These are phyloP conservation scores for Claviceps arundinis DNA, from an alignment of 2,329 filamentous ascomycete species.

Conservation along the genomic window DNA sequence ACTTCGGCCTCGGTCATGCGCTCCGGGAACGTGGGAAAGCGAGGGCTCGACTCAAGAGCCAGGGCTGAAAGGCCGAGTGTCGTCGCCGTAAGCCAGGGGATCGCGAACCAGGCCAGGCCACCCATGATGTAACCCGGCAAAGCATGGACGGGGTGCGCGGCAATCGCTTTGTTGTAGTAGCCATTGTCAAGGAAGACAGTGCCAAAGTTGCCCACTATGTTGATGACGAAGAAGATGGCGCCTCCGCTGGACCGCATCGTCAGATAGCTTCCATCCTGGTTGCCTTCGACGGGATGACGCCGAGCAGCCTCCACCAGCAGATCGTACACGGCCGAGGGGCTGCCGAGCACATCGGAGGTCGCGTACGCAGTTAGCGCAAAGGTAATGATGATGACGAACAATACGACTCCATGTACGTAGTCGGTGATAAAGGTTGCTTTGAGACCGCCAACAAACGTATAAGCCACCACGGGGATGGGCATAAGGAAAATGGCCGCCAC, in stretches of 20 bases:
- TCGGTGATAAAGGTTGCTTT: slow-evolving; percentile 82
- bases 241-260: slow-evolving; percentile 65
- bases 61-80: slow-evolving; percentile 77
- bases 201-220: slow-evolving; percentile 69
- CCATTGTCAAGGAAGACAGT: slow-evolving; percentile 79
- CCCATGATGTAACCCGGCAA: slow-evolving; percentile 82
- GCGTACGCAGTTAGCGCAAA: slow-evolving; percentile 77
- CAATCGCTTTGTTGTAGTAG: slow-evolving; percentile 91
- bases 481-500: slow-evolving; percentile 50
- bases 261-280: slow-evolving; percentile 68
- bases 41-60: slow-evolving; percentile 60
- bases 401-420: slow-evolving; percentile 74
- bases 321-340: slow-evolving; percentile 66
- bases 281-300: slow-evolving; percentile 64
- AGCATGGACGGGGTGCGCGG: slow-evolving; percentile 71
- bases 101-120: slow-evolving; percentile 81
- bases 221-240: slow-evolving; percentile 83
- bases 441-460: slow-evolving; percentile 66
- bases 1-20: slow-evolving; percentile 65
- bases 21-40: slow-evolving; percentile 59
- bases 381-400: slow-evolving; percentile 73
- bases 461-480: slow-evolving; percentile 39
- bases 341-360: slow-evolving; percentile 58
- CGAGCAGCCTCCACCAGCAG: slow-evolving; percentile 55
- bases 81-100: slow-evolving; percentile 79